Base-by-base conservation (phyloP, 441 rosid genomes). In the Euphorbia corollata region DNA sequence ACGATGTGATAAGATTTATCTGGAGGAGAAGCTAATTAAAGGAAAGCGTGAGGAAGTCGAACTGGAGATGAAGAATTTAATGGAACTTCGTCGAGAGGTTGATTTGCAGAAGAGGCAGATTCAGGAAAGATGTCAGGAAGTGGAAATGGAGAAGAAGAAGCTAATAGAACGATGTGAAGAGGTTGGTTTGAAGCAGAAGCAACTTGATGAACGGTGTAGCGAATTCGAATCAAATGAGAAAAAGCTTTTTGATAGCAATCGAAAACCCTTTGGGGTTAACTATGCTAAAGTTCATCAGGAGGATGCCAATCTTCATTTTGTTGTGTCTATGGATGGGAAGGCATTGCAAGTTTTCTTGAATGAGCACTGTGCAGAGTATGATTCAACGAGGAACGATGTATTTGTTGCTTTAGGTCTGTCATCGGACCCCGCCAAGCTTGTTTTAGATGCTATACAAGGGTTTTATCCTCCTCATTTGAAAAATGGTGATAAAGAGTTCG, bases 391-490 rank as follows among this genome's bases (percentile, higher is more conserved):
- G 68, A 45, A 59, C 36, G 68, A 75, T 55, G 68, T 78, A 6
- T 9, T 50, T 9, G 13, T 6, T 50, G 70, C 72, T 55, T 66
- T 80, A 36, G 27, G 32, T 18, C 23, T 65, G 15, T 79, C 81
- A 7, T 50, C 73, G 0, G 67, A 75, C 48, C 82, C 84, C 61
- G 82, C 84, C 8, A 74, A 71, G 73, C 74, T 78, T 62, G 81
- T 80, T 50, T 71, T 80, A 61, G 78, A 75, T 69, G 79, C 76
- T 24, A 43, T 81, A 58, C 54, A 67, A 34, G 78, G 72, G 5
- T 73, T 79, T 73, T 61, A 73, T 23, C 62, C 63, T 32, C 71
- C 80, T 15, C 57, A 47, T 64, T 55, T 74, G 63, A 48, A 32
- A 55, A 68, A 45, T 2, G 72, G 64, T 16, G 69, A 55, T 24